Evolutionary conservation across 305 asterid genomes (phyloP).

Genomic region (Fraxinus angustifolia): DNA sequence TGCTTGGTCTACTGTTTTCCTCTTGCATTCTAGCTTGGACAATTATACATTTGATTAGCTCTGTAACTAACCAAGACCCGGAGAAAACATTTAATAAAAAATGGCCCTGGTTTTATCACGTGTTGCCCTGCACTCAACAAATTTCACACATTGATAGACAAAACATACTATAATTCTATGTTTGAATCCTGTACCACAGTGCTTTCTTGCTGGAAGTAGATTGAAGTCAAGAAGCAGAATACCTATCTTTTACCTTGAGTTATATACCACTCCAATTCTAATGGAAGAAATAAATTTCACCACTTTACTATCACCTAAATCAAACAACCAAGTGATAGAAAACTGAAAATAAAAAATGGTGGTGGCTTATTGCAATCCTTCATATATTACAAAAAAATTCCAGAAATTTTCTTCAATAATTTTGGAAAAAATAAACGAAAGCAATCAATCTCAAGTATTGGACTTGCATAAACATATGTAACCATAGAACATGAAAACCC

Average conservation of each 20-base stretch:
- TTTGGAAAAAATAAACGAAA: slow-evolving; percentile 22
- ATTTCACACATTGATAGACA: slow-evolving; percentile 23
- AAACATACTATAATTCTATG: slow-evolving; percentile 16
- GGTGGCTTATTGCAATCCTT: slow-evolving; percentile 22
- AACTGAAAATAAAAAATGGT: slow-evolving; percentile 7
- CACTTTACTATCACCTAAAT: slow-evolving; percentile 33
- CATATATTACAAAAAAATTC: slow-evolving; percentile 27
- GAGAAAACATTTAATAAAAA: slow-evolving; percentile 53
- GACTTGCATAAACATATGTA: neutral
- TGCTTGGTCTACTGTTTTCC: slow-evolving; percentile 28
- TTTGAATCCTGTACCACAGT: slow-evolving; percentile 7
- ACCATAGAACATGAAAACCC: slow-evolving; percentile 7
- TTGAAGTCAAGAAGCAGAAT: slow-evolving; percentile 19
- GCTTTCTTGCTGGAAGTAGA: neutral
- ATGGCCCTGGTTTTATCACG: slow-evolving; percentile 42
- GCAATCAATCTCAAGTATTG: neutral
- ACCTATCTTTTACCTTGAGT: slow-evolving; percentile 51
- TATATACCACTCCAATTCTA: slow-evolving; percentile 51
- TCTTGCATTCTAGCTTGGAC: slow-evolving; percentile 35
- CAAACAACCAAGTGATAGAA: slow-evolving; percentile 28
- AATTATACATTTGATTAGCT: slow-evolving; percentile 52
- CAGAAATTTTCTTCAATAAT: slow-evolving; percentile 11
- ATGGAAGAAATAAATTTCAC: slow-evolving; percentile 50
- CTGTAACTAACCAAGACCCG: slow-evolving; percentile 46
- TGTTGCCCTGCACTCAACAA: slow-evolving; percentile 44